Evolutionary conservation across 2,329 filamentous ascomycete genomes (phyloP).

Genomic region (Chalara sp.): DNA sequence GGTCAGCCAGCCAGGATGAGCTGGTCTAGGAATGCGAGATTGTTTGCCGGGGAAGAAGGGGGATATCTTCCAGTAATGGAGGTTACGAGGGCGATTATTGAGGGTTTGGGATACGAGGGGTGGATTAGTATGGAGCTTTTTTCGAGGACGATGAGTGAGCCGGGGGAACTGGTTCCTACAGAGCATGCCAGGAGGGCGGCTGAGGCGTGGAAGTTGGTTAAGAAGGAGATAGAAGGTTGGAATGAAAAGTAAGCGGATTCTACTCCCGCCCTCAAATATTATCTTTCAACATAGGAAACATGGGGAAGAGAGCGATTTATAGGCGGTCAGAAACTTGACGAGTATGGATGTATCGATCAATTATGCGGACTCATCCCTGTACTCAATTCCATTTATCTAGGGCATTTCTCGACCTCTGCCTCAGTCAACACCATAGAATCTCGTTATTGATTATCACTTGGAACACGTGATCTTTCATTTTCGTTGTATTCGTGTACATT

Average conservation of each 20-base stretch:
- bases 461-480: no score
- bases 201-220: constrained; percentile 38
- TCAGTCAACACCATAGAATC: not conserved
- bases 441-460: no score
- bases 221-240: constrained; percentile 9
- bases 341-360: not conserved
- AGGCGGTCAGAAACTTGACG: not conserved
- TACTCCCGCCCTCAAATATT: not conserved
- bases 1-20: constrained; percentile 61
- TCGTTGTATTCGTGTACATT: no score
- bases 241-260: not conserved
- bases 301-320: not conserved
- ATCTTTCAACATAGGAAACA: not conserved
- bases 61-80: constrained; percentile 50
- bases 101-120: constrained; percentile 48
- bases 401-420: not conserved
- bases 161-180: constrained; percentile 36
- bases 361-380: not conserved
- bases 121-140: constrained; percentile 56
- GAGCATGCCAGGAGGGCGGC: constrained; percentile 45
- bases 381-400: not conserved
- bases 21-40: constrained; percentile 68
- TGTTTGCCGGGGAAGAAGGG: constrained; percentile 59
- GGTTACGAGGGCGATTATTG: constrained; percentile 40
- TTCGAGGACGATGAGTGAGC: constrained; percentile 41